Conservation (phyloP, 2,329 filamentous ascomycete species). For the Atkinsonella hypoxylon region DNA sequence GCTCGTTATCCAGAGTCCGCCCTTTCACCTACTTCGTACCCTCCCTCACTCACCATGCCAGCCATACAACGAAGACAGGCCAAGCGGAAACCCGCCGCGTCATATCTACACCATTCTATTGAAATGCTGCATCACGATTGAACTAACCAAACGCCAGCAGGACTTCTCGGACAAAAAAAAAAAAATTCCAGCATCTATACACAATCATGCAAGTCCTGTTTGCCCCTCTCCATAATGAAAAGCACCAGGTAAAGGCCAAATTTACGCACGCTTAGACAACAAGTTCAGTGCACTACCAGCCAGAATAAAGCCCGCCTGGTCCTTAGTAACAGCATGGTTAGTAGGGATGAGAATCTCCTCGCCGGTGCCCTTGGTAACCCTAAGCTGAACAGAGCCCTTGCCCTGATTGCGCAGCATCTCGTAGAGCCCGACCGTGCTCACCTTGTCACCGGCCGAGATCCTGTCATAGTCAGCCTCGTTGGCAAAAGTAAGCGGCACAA, state of each 20-base stretch:
- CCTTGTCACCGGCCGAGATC: conserved; percentile 72
- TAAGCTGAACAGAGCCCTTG: conserved; percentile 61
- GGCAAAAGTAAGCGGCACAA: conserved; percentile 85
- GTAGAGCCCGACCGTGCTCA: conserved; percentile 70
- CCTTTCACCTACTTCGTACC: too few species aligned
- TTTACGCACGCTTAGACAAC: conserved; percentile 51
- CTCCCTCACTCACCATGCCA: too few species aligned
- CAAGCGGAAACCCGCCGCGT: too few species aligned
- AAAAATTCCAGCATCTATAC: too few species aligned
- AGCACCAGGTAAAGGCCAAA: not conserved
- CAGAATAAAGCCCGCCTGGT: conserved; percentile 85
- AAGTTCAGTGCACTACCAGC: conserved; percentile 91
- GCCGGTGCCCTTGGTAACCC: conserved; percentile 50
- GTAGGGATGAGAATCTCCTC: conserved; percentile 60
- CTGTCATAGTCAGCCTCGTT: conserved; percentile 80
- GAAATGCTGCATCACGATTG: too few species aligned
- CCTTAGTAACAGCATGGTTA: conserved; percentile 78
- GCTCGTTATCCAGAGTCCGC: too few species aligned
- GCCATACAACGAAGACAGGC: too few species aligned
- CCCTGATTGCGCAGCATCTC: conserved; percentile 70
- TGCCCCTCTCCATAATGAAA: not conserved
- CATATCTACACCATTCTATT: too few species aligned
- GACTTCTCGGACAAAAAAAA: too few species aligned
- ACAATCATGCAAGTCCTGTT: too few species aligned
- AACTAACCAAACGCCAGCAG: too few species aligned